Conservation (phyloP, 2,329 filamentous ascomycete genomes). For the Colletotrichum eremochloae region DNA sequence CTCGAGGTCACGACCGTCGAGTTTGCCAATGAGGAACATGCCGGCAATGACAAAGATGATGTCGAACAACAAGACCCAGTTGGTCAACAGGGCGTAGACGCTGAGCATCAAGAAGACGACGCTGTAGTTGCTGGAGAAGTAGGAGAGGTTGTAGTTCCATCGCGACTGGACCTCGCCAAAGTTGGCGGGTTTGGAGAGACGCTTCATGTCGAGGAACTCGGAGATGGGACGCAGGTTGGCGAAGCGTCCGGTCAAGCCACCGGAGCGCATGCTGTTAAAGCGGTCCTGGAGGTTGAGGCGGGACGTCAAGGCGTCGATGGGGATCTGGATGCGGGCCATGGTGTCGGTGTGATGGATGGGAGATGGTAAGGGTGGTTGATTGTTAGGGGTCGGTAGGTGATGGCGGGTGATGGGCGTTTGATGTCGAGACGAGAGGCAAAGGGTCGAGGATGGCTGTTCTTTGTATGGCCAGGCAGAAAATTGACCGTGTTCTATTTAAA, state of each 20-base stretch:
- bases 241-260: slow-evolving; percentile 85
- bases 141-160: slow-evolving; percentile 95
- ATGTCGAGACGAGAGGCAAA: neutral
- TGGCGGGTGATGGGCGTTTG: neutral
- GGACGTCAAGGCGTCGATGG: slow-evolving; percentile 90
- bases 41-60: slow-evolving; percentile 89
- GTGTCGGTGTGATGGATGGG: slow-evolving; percentile 36
- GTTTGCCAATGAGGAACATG: slow-evolving; percentile 91
- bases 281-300: slow-evolving; percentile 88
- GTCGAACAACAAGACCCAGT: slow-evolving; percentile 88
- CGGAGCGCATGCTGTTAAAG: slow-evolving; percentile 85
- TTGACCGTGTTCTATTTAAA: slow-evolving; percentile 31
- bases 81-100: slow-evolving; percentile 94
- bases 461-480: neutral
- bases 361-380: neutral
- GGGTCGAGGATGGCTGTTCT: slow-evolving; percentile 5
- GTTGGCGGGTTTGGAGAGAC: slow-evolving; percentile 92
- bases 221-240: slow-evolving; percentile 90
- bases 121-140: slow-evolving; percentile 99
- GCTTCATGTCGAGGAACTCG: slow-evolving; percentile 97
- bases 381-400: slow-evolving; percentile 10
- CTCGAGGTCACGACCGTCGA: slow-evolving; percentile 89
- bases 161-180: slow-evolving; percentile 91
- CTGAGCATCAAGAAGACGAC: slow-evolving; percentile 94
- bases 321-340: slow-evolving; percentile 93